These are phyloP conservation scores for Lathyrus aphaca DNA, from an alignment of 306 rosid genomes.

Conservation along the genomic window DNA sequence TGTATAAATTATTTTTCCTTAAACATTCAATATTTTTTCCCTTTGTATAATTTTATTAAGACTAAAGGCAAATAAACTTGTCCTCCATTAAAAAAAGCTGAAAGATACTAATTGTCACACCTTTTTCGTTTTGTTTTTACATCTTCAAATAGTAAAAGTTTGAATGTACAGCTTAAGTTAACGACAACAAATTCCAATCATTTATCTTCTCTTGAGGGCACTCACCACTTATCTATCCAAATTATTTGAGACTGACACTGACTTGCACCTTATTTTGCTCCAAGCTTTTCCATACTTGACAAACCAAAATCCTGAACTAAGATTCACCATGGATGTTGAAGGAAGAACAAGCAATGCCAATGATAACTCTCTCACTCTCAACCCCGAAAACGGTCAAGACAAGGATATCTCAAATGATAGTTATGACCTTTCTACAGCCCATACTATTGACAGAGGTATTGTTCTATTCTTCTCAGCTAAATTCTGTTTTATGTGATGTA, in stretches of 20 bases:
- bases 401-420: conserved; percentile 14
- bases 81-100: too few relatives aligned
- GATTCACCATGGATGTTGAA: conserved; percentile 46
- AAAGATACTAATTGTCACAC: too few relatives aligned
- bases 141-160: not conserved
- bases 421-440: conserved; percentile 51
- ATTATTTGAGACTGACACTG: not conserved
- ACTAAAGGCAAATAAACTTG: too few relatives aligned
- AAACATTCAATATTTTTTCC: too few relatives aligned
- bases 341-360: conserved; percentile 12
- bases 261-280: not conserved
- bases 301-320: not conserved
- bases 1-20: too few relatives aligned
- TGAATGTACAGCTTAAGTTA: not conserved
- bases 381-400: conserved; percentile 41
- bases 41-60: too few relatives aligned
- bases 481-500: not conserved
- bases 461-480: not conserved
- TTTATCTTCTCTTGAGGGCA: not conserved
- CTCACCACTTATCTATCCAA: not conserved
- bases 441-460: conserved; percentile 55
- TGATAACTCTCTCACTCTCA: conserved; percentile 27
- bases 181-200: not conserved
- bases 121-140: too few relatives aligned
- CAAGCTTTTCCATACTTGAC: not conserved